These are phyloP conservation scores for Pyrus bretschneideri DNA, from an alignment of 306 rosid genomes.

Conservation along the genomic window DNA sequence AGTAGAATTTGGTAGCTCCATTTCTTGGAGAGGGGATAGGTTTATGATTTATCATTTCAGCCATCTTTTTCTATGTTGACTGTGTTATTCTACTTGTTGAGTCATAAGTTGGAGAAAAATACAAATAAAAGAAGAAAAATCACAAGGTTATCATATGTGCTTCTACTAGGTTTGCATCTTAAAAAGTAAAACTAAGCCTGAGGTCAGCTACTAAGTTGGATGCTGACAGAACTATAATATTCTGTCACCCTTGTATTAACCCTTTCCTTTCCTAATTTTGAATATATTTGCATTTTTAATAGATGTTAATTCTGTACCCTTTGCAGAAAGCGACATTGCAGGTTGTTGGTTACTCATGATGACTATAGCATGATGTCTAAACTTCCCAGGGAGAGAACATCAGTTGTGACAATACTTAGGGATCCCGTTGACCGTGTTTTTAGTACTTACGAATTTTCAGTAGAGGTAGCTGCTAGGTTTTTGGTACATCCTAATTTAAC, in stretches of 20 bases:
- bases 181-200: neutral
- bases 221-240: neutral
- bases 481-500: constrained; percentile 92
- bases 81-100: neutral
- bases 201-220: neutral
- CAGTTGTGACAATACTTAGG: constrained; percentile 93
- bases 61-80: neutral
- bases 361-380: constrained; percentile 86
- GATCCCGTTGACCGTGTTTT: constrained; percentile 88
- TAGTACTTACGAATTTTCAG: constrained; percentile 84
- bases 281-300: constrained; percentile 4
- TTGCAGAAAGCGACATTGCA: constrained; percentile 71
- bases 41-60: neutral
- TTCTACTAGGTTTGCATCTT: neutral
- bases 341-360: constrained; percentile 86
- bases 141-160: neutral
- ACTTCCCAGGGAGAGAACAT: constrained; percentile 79
- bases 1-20: neutral
- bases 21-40: neutral
- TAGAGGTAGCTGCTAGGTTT: constrained; percentile 98
- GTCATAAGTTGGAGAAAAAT: neutral
- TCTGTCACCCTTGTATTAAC: neutral
- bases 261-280: neutral
- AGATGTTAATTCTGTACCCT: constrained; percentile 7
- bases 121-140: neutral